Base-by-base conservation (phyloP, 495 filamentous ascomycete species). In the Usnea hakonensis region DNA sequence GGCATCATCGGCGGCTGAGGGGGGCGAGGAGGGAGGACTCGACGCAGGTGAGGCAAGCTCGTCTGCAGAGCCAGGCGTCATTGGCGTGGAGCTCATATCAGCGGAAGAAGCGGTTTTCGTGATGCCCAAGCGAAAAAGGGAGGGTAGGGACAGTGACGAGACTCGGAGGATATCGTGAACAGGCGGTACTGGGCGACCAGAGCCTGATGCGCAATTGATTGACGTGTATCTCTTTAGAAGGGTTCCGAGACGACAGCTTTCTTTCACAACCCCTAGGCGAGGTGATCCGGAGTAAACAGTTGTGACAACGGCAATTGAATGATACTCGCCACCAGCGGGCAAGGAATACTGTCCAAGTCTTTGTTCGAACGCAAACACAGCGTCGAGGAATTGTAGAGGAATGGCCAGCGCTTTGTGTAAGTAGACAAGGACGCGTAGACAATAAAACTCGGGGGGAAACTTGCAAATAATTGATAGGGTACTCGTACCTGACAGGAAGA, bases 11-110 rank as follows among this genome's bases (percentile, higher is more conserved):
- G 67, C 58, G 5, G 61, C 59, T 44, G 68, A 66, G 9, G 69
- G 68, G 16, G 78, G 77, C 8, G 79, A 77, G 2, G 79, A 81
- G 3, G 79, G 73, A 23, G 70, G 72, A 35, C 78, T 79, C 1
- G 79, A 81, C 26, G 73, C 67, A 17, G 50, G 40, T 35, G 65
- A 63, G 37, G 65, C 56, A 26, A 48, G 56, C n/a, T 50, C 65
- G 13, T 67, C 64, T 8, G 54, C 37, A 5, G 67, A 77, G 30
- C 74, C 74, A 17, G 72, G 72, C n/a, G 75, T 75, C 23, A 73
- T 74, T 28, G 71, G 68, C 5, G 70, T 68, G 21, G 76, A 77
- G 52, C 61, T 67, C 68, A 70, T 70, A n/a, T 13, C 64, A 21
- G 54, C 23, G 32, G 17, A 40, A 19, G 40, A 16, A 32, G 23